Evolutionary conservation across 1,139 yeast genomes (phyloP).

Genomic region (Hyphopichia wangnamkhiaoensis): DNA sequence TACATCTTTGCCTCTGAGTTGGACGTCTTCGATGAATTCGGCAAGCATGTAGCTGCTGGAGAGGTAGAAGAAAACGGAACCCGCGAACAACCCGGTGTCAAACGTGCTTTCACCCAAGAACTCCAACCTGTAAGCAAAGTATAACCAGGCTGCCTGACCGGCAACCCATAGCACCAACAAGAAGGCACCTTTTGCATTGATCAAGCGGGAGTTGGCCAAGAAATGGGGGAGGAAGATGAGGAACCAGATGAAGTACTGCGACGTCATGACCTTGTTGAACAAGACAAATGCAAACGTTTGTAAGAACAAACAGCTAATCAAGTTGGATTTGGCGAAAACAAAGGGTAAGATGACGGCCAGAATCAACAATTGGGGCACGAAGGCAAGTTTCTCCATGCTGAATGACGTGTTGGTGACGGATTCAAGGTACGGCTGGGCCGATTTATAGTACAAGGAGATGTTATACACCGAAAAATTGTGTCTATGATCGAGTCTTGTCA

Average conservation of each 20-base stretch:
- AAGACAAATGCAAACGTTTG: conserved; percentile 91
- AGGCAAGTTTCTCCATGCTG: conserved; percentile 56
- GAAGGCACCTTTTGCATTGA: conserved; percentile 34
- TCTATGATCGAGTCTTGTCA: conserved; percentile 83
- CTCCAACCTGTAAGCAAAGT: conserved; percentile 76
- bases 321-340: conserved; percentile 50
- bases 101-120: conserved; percentile 73
- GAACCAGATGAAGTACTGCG: conserved; percentile 93
- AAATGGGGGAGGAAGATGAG: conserved; percentile 79
- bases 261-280: conserved; percentile 91
- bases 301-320: conserved; percentile 70
- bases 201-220: conserved; percentile 45
- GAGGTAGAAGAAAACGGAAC: conserved; percentile 66
- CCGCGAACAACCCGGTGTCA: conserved; percentile 58
- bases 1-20: neutral
- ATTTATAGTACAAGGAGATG: conserved; percentile 66
- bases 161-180: conserved; percentile 61
- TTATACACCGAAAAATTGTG: conserved; percentile 93
- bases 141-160: conserved; percentile 79
- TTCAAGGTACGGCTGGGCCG: conserved; percentile 30
- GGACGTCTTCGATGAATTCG: conserved; percentile 50
- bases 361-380: conserved; percentile 75
- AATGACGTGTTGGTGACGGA: conserved; percentile 3
- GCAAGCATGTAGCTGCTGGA: conserved; percentile 68
- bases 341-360: conserved; percentile 65